Evolutionary conservation across 768 basidiomycete species (phyloP).

Genomic region (Galerina sulciceps): DNA sequence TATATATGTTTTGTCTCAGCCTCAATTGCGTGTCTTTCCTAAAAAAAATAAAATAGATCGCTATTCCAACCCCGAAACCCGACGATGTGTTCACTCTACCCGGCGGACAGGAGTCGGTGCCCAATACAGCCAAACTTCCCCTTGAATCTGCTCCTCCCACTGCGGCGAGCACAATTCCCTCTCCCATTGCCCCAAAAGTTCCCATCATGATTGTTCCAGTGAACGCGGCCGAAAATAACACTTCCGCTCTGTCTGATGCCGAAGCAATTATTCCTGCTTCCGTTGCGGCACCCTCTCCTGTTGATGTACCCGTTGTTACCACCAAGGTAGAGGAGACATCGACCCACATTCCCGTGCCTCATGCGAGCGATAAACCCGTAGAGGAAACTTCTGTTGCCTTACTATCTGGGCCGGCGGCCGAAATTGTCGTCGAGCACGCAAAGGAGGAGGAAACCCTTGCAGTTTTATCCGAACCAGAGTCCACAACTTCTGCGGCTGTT

Average conservation of each 20-base stretch:
- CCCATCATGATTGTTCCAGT: constrained; percentile 45
- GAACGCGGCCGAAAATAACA: constrained; percentile 42
- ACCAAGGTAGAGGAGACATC: neutral
- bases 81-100: constrained; percentile 24
- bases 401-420: too few relatives aligned
- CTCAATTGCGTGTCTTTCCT: constrained; percentile 3
- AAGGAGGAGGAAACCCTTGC: too few relatives aligned
- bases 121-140: constrained; percentile 17
- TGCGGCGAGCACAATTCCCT: neutral
- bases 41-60: constrained; percentile 22
- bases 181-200: constrained; percentile 32
- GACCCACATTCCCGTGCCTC: too few relatives aligned
- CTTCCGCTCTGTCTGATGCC: constrained; percentile 16
- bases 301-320: neutral
- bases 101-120: constrained; percentile 15
- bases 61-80: constrained; percentile 33
- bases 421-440: too few relatives aligned
- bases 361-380: too few relatives aligned
- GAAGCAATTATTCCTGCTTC: neutral
- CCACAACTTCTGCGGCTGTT: neutral
- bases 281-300: constrained; percentile 1
- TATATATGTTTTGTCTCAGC: constrained; percentile 6
- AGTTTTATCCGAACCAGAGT: neutral
- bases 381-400: too few relatives aligned
- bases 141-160: constrained; percentile 11